Evolutionary conservation across 768 basidiomycete species (phyloP), one percentile per base, ranked within the genome.

Genomic region (Phlebiopsis flavidoalba): DNA sequence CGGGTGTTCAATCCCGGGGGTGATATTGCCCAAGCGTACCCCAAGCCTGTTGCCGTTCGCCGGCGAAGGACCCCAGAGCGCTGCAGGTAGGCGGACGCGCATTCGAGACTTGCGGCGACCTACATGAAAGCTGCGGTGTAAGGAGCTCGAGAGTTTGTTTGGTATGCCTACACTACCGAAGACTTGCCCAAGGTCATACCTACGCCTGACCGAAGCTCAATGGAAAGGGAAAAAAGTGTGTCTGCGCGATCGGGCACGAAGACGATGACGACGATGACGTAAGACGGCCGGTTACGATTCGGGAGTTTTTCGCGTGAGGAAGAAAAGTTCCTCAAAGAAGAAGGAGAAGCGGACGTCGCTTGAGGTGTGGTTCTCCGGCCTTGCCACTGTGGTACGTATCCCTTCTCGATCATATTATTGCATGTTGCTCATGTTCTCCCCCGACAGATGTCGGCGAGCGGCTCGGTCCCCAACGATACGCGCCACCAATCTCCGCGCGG

Each of bases 321-420:
- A 11, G 21, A 35, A 33, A 14, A n/a, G n/a, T n/a, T n/a, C n/a
- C 14, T 8, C 5, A 17, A 19, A n/a, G n/a, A 26, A 36, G 15
- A 50, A 49, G 17, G 48, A 69, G 54, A 91, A n/a, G n/a, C 89
- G 0, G 74, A 91, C 60, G 83, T 89, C n/a, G 3, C 77, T 83
- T 51, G 89, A 93, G 64, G 91, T 93, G 1, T 92, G 91, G 90
- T 93, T 92, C 65, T 71, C 88, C 3, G 90, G 90, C 0, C n/a
- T n/a, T 83, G 80, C 65, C 89, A 91, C 64, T 82, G 82, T 50
- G 88, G 89, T 88, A 64, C 31, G 79, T 72, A 10, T n/a, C 43
- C 22, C 2, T 33, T 15, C 22, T 21, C 5, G 48, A 52, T 50
- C 26, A 17, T 43, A 35, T 15, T 24, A n/a, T 46, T 52, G 58